These are phyloP conservation scores for Podospora appendiculata DNA, from an alignment of 495 filamentous ascomycete species.

Conservation along the genomic window DNA sequence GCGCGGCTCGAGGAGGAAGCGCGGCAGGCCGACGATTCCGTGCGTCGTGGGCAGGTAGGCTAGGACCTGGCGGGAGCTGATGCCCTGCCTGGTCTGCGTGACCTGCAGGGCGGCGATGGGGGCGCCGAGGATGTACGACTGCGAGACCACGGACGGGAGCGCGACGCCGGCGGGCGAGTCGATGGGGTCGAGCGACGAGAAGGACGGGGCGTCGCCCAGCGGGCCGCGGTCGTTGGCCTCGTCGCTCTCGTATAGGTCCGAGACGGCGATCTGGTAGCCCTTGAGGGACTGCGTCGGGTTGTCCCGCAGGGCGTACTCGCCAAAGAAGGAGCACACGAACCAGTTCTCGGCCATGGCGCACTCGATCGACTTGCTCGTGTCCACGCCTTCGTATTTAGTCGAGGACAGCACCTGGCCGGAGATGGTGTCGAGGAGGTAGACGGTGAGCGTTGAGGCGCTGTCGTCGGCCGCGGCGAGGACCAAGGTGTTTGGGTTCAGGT, in stretches of 20 bases:
- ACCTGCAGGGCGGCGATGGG: slow-evolving; percentile 72
- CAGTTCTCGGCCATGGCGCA: slow-evolving; percentile 87
- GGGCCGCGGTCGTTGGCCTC: slow-evolving; percentile 78
- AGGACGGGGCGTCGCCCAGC: slow-evolving; percentile 59
- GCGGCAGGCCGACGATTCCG: slow-evolving; percentile 72
- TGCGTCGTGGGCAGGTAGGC: slow-evolving; percentile 63
- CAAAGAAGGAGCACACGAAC: slow-evolving; percentile 86
- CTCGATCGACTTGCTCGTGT: slow-evolving; percentile 64
- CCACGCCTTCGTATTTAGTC: slow-evolving; percentile 62
- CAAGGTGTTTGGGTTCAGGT: slow-evolving; percentile 81
- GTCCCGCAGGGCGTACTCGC: slow-evolving; percentile 44
- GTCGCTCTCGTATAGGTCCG: slow-evolving; percentile 84
- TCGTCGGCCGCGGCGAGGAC: slow-evolving; percentile 65
- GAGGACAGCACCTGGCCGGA: slow-evolving; percentile 74
- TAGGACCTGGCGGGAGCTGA: slow-evolving; percentile 76
- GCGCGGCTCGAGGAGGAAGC: slow-evolving; percentile 72
- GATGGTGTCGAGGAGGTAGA: slow-evolving; percentile 82
- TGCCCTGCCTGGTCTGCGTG: slow-evolving; percentile 87
- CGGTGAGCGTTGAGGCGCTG: slow-evolving; percentile 45
- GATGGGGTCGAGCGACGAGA: slow-evolving; percentile 59
- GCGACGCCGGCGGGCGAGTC: slow-evolving; percentile 29
- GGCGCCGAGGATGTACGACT: slow-evolving; percentile 70
- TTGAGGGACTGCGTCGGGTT: slow-evolving; percentile 50
- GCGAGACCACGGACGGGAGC: slow-evolving; percentile 64
- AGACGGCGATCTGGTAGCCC: slow-evolving; percentile 80